These are phyloP conservation scores for Diplodia sapinea DNA, from an alignment of 2,329 filamentous ascomycete genomes.

Conservation along the genomic window DNA sequence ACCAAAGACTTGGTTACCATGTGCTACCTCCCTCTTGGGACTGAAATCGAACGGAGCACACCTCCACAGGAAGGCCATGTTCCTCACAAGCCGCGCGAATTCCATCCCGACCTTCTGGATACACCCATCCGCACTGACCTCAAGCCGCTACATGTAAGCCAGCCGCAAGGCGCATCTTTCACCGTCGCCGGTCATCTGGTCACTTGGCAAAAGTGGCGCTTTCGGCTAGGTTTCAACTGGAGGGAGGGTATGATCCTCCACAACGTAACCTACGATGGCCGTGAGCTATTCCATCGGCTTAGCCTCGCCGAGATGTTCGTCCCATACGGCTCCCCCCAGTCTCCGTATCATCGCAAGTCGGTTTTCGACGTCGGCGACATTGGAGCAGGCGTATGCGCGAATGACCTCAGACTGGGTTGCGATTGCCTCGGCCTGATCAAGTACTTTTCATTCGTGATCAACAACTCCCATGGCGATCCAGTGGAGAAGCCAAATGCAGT, in stretches of 20 bases:
- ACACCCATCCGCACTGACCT: conserved; percentile 34
- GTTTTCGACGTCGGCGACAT: conserved; percentile 55
- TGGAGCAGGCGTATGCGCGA: conserved; percentile 52
- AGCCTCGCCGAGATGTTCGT: conserved; percentile 55
- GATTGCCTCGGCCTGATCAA: conserved; percentile 55
- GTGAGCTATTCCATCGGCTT: conserved; percentile 51
- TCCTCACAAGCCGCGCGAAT: conserved; percentile 42
- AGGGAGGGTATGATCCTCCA: conserved; percentile 53
- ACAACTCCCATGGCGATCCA: conserved; percentile 44
- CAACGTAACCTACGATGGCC: conserved; percentile 49
- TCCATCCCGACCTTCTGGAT: conserved; percentile 36
- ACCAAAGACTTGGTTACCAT: conserved; percentile 59
- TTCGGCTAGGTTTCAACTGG: conserved; percentile 55
- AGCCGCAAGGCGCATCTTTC: conserved; percentile 41
- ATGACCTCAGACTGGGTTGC: conserved; percentile 52
- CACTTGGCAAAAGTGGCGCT: conserved; percentile 53
- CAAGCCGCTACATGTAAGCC: conserved; percentile 36
- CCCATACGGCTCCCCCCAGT: conserved; percentile 51
- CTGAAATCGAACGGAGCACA: conserved; percentile 39
- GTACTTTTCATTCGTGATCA: conserved; percentile 51
- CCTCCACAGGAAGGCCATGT: conserved; percentile 53
- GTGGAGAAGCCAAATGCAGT: conserved; percentile 50
- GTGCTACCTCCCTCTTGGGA: conserved; percentile 53
- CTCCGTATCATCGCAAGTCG: conserved; percentile 51
- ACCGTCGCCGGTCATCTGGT: conserved; percentile 35